These are phyloP conservation scores for Abrus precatorius DNA, from an alignment of 306 rosid genomes.

Conservation along the genomic window DNA sequence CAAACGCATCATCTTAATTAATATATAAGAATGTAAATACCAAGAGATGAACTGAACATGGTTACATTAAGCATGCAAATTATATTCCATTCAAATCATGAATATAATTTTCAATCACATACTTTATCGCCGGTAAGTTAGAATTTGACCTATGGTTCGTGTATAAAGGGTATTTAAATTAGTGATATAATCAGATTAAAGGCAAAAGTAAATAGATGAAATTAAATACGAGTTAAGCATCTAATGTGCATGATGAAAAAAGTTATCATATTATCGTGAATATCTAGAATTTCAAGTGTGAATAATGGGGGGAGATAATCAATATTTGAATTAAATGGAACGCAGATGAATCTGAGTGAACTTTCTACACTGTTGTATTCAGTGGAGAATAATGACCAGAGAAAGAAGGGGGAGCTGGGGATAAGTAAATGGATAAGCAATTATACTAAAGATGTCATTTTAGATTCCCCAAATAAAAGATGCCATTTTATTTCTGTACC, in stretches of 20 bases:
- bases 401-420: constrained; percentile 23
- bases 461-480: constrained; percentile 40
- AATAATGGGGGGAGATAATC: not conserved
- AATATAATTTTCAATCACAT: not conserved
- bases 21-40: not conserved
- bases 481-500: constrained; percentile 37
- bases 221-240: too few species aligned
- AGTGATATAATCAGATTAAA: not conserved
- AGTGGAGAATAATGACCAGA: constrained; percentile 47
- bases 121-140: not conserved
- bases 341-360: constrained; percentile 37
- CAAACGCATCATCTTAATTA: not conserved
- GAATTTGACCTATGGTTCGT: not conserved
- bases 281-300: constrained; percentile 37
- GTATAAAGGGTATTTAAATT: not conserved
- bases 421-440: constrained; percentile 40
- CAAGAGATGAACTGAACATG: constrained; percentile 5
- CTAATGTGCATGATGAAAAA: not conserved
- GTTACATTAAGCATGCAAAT: not conserved
- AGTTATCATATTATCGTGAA: not conserved
- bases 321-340: not conserved
- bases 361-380: not conserved
- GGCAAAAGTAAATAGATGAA: not conserved
- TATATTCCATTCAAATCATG: constrained; percentile 4
- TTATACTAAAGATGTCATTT: constrained; percentile 23